Evolutionary conservation across 768 basidiomycete genomes (phyloP).

Genomic region (Sporobolomyces phaffii): DNA sequence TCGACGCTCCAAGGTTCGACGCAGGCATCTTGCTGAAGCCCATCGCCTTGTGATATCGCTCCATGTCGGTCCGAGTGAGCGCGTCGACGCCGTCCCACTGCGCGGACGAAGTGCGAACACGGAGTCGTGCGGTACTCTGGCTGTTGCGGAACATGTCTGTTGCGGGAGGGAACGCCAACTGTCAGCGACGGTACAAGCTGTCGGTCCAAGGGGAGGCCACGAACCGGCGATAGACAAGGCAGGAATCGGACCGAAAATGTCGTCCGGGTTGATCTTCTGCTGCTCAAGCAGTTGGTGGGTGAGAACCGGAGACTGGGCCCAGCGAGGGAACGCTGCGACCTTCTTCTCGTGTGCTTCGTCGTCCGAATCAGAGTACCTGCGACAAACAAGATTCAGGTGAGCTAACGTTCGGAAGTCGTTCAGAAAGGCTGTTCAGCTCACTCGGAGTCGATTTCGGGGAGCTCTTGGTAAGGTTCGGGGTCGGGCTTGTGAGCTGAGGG

Average conservation of each 20-base stretch:
- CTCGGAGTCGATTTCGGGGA: conserved; percentile 93
- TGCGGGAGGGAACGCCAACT: neutral
- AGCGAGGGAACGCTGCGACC: conserved; percentile 65
- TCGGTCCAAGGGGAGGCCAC: neutral
- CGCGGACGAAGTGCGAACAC: conserved; percentile 84
- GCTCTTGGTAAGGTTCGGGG: conserved; percentile 53
- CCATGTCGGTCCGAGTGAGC: conserved; percentile 73
- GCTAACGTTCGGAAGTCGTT: neutral
- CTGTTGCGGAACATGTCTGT: conserved; percentile 67
- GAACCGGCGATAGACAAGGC: conserved; percentile 71
- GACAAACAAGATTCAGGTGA: neutral
- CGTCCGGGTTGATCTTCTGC: conserved; percentile 65
- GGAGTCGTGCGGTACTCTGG: conserved; percentile 67
- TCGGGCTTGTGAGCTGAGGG: conserved; percentile 11
- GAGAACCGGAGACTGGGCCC: conserved; percentile 88
- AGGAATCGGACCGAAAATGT: conserved; percentile 82
- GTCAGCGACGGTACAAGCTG: neutral
- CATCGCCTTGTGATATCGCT: conserved; percentile 84
- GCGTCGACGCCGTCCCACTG: conserved; percentile 94
- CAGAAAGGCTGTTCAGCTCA: too few species aligned
- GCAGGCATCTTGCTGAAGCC: conserved; percentile 51
- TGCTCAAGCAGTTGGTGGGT: conserved; percentile 71
- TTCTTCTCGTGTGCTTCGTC: conserved; percentile 72
- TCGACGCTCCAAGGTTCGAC: neutral
- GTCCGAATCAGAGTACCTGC: conserved; percentile 81